Evolutionary conservation across 345 rosid genomes (phyloP), one percentile per base, ranked within the genome.

Genomic region (Capsella bursapastoris): DNA sequence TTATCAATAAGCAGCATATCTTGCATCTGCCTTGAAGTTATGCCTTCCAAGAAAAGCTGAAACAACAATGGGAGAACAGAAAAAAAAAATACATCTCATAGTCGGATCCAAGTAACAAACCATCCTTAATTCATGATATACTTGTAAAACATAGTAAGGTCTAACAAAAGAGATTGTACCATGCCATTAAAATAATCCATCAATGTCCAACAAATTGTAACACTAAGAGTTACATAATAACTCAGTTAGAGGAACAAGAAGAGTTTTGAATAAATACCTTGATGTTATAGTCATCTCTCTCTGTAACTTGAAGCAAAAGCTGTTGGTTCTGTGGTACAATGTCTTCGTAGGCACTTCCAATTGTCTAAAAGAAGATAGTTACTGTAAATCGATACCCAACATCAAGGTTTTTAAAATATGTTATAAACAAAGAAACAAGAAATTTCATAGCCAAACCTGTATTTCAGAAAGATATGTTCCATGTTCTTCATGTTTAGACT

Each of bases 291-390:
- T 92, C 99, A 87, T 96, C 98, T 69, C 97, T 84, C 79, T 96
- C 99, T 8, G 99, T 87, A 59, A 92, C 84, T 81, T 96, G 99
- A 84, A 88, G 91, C 84, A 96, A 78, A 62, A 96, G 86, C 66
- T 87, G 98, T 80, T 92, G 99, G 77, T 96, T 96, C 79, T 92
- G 98, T 11, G 90, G 86, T 80, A 90, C 97, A 91, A 92, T 90
- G 72, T 90, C 98, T 83, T 87, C 95, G 78, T 96, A 96, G 62
- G 90, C 91, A 78, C 85, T 95, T 72, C 96, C 96, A 72, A 92
- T 96, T 50, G 98, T 85, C 98, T 96, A 86, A 63, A 78, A 75
- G 64, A 79, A 79, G 83, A 83, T 6, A 80, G 51, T 53, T 64
- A 81, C 68, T 71, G 72, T 64, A 78, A 78, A 59, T 61, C 66